phyloP scores from a whole-genome alignment of 2,329 filamentous ascomycete species.

The Diaporthe helianthi region DNA sequence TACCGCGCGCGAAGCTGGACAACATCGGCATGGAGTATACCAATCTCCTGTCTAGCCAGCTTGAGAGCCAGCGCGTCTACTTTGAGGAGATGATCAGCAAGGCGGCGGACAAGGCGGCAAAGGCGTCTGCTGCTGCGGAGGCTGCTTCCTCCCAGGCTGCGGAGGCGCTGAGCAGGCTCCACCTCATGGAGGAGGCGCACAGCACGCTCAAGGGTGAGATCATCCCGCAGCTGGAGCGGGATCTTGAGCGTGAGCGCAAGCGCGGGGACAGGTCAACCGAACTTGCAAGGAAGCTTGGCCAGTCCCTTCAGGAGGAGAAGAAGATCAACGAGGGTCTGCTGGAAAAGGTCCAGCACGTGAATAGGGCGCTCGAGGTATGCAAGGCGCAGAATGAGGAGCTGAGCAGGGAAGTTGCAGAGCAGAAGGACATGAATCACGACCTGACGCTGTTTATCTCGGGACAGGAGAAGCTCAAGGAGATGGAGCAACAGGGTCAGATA shows the following conservation, averaged over 20 bases:
- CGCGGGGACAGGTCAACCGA: slow-evolving; percentile 76
- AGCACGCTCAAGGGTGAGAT: slow-evolving; percentile 59
- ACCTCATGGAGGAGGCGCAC: slow-evolving; percentile 61
- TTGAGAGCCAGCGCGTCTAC: slow-evolving; percentile 91
- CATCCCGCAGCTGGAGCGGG: slow-evolving; percentile 74
- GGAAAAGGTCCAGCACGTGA: slow-evolving; percentile 79
- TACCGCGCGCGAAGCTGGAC: slow-evolving; percentile 72
- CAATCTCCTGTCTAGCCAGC: slow-evolving; percentile 88
- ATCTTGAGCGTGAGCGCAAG: slow-evolving; percentile 71
- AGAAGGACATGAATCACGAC: slow-evolving; percentile 87
- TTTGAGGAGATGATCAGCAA: slow-evolving; percentile 93
- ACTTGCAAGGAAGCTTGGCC: slow-evolving; percentile 77
- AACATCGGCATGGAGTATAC: slow-evolving; percentile 94
- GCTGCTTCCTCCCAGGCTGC: slow-evolving; percentile 60
- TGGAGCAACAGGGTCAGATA: slow-evolving; percentile 65
- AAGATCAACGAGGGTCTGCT: slow-evolving; percentile 81
- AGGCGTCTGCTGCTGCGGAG: slow-evolving; percentile 73
- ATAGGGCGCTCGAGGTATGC: slow-evolving; percentile 65
- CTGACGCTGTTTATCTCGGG: slow-evolving; percentile 87
- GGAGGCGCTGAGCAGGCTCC: slow-evolving; percentile 57
- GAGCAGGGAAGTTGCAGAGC: slow-evolving; percentile 70
- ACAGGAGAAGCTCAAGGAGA: slow-evolving; percentile 77
- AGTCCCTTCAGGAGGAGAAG: slow-evolving; percentile 86
- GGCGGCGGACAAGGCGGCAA: slow-evolving; percentile 85
- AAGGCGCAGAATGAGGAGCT: slow-evolving; percentile 64